Evolutionary conservation across 768 basidiomycete species (phyloP).

Genomic region (Tulasnella sp.): DNA sequence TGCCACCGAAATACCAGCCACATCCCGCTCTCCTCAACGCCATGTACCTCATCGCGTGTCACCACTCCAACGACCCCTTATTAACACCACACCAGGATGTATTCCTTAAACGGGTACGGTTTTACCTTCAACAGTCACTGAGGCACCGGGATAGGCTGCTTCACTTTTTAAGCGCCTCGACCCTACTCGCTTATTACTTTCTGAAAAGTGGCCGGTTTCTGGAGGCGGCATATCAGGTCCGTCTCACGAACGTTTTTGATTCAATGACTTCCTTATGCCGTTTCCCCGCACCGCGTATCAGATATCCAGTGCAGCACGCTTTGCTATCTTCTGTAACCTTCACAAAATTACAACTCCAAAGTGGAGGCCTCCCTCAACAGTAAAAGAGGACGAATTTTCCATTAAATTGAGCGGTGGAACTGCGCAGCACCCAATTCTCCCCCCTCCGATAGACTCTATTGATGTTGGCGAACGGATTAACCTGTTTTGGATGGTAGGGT

Average conservation of each 20-base stretch:
- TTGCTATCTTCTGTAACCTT: constrained; percentile 13
- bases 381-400: neutral
- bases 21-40: constrained; percentile 17
- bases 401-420: neutral
- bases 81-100: constrained; percentile 1
- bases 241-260: neutral
- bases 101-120: neutral
- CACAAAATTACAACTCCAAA: constrained; percentile 2
- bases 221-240: constrained; percentile 15
- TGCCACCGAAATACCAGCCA: neutral
- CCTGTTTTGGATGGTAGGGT: constrained; percentile 13
- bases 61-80: constrained; percentile 2
- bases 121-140: constrained; percentile 5
- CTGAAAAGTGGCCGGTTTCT: constrained; percentile 1
- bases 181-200: constrained; percentile 13
- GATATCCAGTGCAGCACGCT: constrained; percentile 13
- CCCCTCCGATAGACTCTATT: constrained; percentile 9
- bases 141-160: constrained; percentile 7
- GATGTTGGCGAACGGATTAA: constrained; percentile 14
- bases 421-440: neutral
- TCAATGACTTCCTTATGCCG: too few relatives aligned
- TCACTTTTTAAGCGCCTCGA: constrained; percentile 9
- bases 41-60: constrained; percentile 15
- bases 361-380: constrained; percentile 7
- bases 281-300: neutral